phyloP scores from a whole-genome alignment of 352 stramenopile species.

The Blastocystis sp. region DNA sequence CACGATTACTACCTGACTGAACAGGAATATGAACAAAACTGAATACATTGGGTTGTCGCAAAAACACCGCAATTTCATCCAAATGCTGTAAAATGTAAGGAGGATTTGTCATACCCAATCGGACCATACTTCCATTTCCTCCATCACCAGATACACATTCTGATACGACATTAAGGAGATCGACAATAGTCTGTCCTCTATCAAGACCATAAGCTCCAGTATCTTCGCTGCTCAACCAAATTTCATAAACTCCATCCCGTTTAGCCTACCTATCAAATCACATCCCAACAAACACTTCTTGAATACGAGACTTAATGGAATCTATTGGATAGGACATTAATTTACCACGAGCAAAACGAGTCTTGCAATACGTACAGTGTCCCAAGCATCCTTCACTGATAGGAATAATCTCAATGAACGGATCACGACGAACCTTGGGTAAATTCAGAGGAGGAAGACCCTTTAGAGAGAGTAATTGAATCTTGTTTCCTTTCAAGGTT shows the following conservation, averaged over 20 bases:
- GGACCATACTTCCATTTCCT: constrained; percentile 78
- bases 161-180: not conserved
- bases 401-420: constrained; percentile 85
- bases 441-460: constrained; percentile 81
- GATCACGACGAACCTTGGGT: constrained; percentile 86
- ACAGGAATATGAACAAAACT: constrained; percentile 86
- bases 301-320: constrained; percentile 76
- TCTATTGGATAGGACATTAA: constrained; percentile 82
- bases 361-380: constrained; percentile 89
- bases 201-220: constrained; percentile 86
- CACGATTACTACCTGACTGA: constrained; percentile 81
- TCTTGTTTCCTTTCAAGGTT: constrained; percentile 83
- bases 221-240: constrained; percentile 86
- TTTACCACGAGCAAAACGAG: constrained; percentile 82
- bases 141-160: not conserved
- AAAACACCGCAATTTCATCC: constrained; percentile 77
- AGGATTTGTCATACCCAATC: constrained; percentile 87
- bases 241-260: constrained; percentile 81
- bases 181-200: not conserved
- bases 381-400: constrained; percentile 85
- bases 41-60: constrained; percentile 82
- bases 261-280: not conserved
- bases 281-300: constrained; percentile 73
- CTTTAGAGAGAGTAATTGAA: constrained; percentile 80
- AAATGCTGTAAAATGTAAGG: constrained; percentile 85